phyloP scores from a whole-genome alignment of 192 early-diverging fungal genomes.

The Paraglomus brasilianum region DNA sequence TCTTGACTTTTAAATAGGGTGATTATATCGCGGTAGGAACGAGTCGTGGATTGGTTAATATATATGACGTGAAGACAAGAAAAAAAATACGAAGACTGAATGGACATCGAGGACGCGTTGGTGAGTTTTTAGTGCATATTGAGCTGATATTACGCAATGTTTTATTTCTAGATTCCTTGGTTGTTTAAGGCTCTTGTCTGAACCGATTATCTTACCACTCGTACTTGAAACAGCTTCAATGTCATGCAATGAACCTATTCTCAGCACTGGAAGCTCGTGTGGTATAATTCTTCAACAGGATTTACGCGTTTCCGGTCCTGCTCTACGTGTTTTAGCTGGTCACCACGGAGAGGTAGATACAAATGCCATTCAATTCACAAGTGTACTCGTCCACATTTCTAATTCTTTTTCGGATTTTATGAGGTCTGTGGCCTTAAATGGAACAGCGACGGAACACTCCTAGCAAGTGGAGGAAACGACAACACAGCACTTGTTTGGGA shows the following conservation, averaged over 20 bases:
- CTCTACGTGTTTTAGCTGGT: conserved; percentile 41
- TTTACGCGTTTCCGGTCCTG: conserved; percentile 48
- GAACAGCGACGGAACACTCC: conserved; percentile 62
- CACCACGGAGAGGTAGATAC: conserved; percentile 59
- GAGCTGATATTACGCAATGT: too few species aligned
- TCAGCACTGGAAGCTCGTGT: conserved; percentile 78
- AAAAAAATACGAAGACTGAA: conserved; percentile 43
- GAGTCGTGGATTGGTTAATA: conserved; percentile 57
- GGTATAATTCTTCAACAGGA: conserved; percentile 70
- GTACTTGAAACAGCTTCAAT: conserved; percentile 25
- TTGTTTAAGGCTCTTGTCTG: too few species aligned
- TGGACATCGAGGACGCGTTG: conserved; percentile 57
- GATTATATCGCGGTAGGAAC: conserved; percentile 72
- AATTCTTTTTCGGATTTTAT: neutral
- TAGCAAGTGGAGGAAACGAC: conserved; percentile 94
- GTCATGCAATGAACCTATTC: conserved; percentile 61
- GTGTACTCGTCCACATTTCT: neutral
- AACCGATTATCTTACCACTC: too few species aligned
- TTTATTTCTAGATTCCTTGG: too few species aligned
- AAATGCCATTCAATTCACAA: conserved; percentile 15
- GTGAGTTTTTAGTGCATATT: conserved; percentile 28
- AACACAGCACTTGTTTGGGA: conserved; percentile 89
- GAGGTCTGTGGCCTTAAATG: conserved; percentile 90
- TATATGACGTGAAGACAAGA: conserved; percentile 65
- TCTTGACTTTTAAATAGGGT: conserved; percentile 35